These are phyloP conservation scores for Hura crepitans DNA, from an alignment of 441 rosid species.

Conservation along the genomic window DNA sequence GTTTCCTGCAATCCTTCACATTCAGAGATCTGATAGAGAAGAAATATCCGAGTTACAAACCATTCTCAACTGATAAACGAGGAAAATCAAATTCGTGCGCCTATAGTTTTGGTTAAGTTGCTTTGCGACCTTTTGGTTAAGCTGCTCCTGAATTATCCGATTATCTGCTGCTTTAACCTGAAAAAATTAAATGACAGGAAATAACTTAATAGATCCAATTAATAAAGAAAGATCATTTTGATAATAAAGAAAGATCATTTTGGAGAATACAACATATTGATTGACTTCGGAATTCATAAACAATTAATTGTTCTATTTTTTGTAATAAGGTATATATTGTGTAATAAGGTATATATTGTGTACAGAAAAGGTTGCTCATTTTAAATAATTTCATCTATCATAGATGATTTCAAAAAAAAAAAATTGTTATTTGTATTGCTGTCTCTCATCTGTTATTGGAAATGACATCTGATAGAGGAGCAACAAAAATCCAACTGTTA, in stretches of 20 bases:
- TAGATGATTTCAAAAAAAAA: no score
- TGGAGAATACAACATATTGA: not conserved
- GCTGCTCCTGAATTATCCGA: constrained; percentile 91
- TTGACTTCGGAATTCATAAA: not conserved
- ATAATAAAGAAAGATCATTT: not conserved
- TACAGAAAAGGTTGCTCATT: no score
- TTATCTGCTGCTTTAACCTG: constrained; percentile 95
- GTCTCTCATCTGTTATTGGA: no score
- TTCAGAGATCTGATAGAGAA: constrained; percentile 54
- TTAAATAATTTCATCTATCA: no score
- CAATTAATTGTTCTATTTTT: not conserved
- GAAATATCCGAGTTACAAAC: constrained; percentile 25
- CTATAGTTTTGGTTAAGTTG: constrained; percentile 1
- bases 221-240: no score
- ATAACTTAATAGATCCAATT: constrained; percentile 17
- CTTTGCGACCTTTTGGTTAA: constrained; percentile 67
- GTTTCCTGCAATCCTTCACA: constrained; percentile 77
- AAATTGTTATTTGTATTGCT: no score
- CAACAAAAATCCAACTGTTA: not conserved
- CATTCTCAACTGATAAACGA: constrained; percentile 10
- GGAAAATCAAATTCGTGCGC: not conserved
- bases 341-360: no score
- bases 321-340: no score
- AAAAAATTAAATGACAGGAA: constrained; percentile 20
- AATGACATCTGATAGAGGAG: not conserved